Conservation (phyloP, 169 alveolate species). For the Cryptosporidium canis region DNA sequence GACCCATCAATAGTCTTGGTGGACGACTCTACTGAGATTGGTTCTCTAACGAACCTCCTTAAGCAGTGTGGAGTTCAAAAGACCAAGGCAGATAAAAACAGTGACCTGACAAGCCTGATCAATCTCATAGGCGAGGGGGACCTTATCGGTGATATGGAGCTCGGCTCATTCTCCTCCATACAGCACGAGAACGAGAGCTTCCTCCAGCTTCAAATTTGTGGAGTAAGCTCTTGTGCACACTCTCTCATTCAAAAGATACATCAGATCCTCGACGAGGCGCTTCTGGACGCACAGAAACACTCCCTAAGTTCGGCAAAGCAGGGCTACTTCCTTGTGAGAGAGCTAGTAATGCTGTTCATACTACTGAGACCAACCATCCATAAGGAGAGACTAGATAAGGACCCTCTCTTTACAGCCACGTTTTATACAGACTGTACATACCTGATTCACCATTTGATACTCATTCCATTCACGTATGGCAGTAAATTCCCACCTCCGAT, state of each 20-base stretch:
- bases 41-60: constrained; percentile 52
- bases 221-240: constrained; percentile 55
- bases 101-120: constrained; percentile 12
- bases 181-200: constrained; percentile 53
- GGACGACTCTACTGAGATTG: constrained; percentile 70
- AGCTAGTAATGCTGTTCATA: constrained; percentile 50
- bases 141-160: background rate
- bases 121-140: constrained; percentile 31
- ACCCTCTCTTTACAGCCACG: constrained; percentile 67
- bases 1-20: constrained; percentile 66
- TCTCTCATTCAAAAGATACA: constrained; percentile 37
- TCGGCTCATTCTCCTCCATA: constrained; percentile 25
- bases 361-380: constrained; percentile 54
- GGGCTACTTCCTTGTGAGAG: constrained; percentile 62
- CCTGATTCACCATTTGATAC: constrained; percentile 52
- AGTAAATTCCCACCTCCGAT: constrained; percentile 57
- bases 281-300: constrained; percentile 31
- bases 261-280: constrained; percentile 56
- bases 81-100: constrained; percentile 13
- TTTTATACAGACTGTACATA: constrained; percentile 66
- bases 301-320: constrained; percentile 48
- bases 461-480: constrained; percentile 57
- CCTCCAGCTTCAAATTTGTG: constrained; percentile 52
- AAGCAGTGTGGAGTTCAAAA: constrained; percentile 64
- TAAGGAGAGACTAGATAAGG: constrained; percentile 19